Evolutionary conservation across 441 rosid genomes (phyloP).

Genomic region (Melastoma candidum): DNA sequence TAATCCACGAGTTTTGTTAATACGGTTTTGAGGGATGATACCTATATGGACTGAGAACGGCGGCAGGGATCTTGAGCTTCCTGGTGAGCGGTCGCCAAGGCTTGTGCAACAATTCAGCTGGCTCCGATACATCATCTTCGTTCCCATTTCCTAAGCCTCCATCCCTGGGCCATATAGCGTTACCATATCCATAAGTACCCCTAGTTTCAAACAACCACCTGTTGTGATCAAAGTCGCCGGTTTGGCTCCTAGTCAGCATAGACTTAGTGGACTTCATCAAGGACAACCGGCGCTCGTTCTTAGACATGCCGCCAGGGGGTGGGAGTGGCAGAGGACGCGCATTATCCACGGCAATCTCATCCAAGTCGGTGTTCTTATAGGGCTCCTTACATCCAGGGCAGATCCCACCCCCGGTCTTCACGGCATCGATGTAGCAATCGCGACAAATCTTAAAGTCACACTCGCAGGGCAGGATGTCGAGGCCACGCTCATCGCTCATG

Average conservation of each 20-base stretch:
- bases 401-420: constrained; percentile 65
- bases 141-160: constrained; percentile 50
- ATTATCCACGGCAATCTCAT: constrained; percentile 38
- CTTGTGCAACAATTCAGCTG: constrained; percentile 65
- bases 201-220: constrained; percentile 81
- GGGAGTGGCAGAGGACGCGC: constrained; percentile 57
- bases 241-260: constrained; percentile 73
- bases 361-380: constrained; percentile 70
- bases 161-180: constrained; percentile 87
- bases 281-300: constrained; percentile 83
- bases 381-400: constrained; percentile 88
- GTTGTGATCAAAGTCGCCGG: constrained; percentile 84
- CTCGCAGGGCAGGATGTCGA: constrained; percentile 89
- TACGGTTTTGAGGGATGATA: constrained; percentile 5
- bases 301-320: constrained; percentile 44
- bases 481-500: constrained; percentile 81
- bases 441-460: constrained; percentile 90
- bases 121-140: constrained; percentile 52
- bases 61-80: constrained; percentile 86
- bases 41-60: constrained; percentile 81
- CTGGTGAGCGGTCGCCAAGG: constrained; percentile 94
- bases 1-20: too few relatives aligned
- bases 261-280: constrained; percentile 89
- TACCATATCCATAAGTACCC: constrained; percentile 87
- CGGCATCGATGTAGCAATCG: constrained; percentile 81